These are phyloP conservation scores for Raphidocelis subcapitata DNA, from an alignment of 139 green algal species.

Conservation along the genomic window DNA sequence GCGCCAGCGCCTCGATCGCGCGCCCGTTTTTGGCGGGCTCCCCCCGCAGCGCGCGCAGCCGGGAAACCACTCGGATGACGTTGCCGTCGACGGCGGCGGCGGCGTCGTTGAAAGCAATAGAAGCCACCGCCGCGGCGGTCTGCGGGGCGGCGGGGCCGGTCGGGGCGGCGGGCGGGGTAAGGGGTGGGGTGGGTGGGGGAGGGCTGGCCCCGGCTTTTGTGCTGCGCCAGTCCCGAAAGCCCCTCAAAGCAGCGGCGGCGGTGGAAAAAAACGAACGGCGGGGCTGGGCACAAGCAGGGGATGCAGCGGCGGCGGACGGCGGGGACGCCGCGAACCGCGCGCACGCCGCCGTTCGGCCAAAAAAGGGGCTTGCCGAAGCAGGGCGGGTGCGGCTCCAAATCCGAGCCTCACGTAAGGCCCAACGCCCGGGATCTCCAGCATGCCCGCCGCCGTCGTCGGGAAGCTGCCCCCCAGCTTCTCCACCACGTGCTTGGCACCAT, in stretches of 20 bases:
- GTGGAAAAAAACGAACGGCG: too few species aligned
- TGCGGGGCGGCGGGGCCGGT: slow-evolving; percentile 47
- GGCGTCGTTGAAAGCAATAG: slow-evolving; percentile 78
- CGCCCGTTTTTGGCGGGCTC: neutral
- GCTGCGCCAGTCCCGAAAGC: too few species aligned
- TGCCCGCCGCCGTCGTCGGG: slow-evolving; percentile 46
- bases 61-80: slow-evolving; percentile 83
- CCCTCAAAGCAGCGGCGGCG: too few species aligned
- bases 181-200: neutral
- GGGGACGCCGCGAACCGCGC: too few species aligned
- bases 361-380: too few species aligned
- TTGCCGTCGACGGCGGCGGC: slow-evolving; percentile 93
- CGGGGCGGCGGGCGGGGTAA: too few species aligned
- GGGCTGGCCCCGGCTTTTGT: too few species aligned
- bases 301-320: too few species aligned
- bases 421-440: slow-evolving; percentile 67
- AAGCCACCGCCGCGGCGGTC: slow-evolving; percentile 86
- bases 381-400: too few species aligned
- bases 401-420: slow-evolving; percentile 8
- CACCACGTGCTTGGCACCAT: slow-evolving; percentile 84
- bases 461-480: slow-evolving; percentile 59
- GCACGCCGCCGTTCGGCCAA: too few species aligned
- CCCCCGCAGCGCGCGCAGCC: slow-evolving; percentile 46
- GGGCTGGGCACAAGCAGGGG: too few species aligned
- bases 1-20: slow-evolving; percentile 44